Conservation (phyloP, 2,329 filamentous ascomycete genomes). For the Graphilbum sp. region DNA sequence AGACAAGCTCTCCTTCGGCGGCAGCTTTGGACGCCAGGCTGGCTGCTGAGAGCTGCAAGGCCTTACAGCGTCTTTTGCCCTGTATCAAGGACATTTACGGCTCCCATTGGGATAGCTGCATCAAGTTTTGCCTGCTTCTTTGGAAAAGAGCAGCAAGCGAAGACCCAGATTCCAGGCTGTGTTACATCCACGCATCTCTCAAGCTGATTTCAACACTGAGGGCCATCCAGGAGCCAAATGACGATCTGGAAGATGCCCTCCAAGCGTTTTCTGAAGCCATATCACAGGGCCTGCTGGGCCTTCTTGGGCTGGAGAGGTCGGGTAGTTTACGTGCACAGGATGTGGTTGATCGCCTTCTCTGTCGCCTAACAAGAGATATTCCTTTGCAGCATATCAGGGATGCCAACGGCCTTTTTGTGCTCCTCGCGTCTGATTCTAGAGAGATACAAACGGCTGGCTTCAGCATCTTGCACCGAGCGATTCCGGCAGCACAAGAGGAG, state of each 20-base stretch:
- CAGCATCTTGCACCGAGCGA: conserved; percentile 59
- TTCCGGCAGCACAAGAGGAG: conserved; percentile 64
- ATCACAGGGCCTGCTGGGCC: conserved; percentile 39
- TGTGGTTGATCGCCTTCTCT: conserved; percentile 60
- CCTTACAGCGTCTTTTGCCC: conserved; percentile 47
- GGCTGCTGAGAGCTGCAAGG: conserved; percentile 36
- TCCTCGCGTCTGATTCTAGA: conserved; percentile 60
- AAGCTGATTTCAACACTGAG: conserved; percentile 51
- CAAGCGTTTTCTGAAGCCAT: conserved; percentile 40
- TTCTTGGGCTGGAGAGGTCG: conserved; percentile 29
- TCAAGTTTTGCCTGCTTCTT: conserved; percentile 40
- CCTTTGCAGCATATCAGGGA: conserved; percentile 46
- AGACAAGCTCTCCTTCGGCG: not conserved
- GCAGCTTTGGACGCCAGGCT: conserved; percentile 18
- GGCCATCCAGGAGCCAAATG: conserved; percentile 56
- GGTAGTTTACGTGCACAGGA: conserved; percentile 44
- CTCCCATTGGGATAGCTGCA: conserved; percentile 59
- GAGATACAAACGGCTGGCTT: conserved; percentile 70
- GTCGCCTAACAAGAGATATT: conserved; percentile 49
- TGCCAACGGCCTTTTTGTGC: conserved; percentile 51
- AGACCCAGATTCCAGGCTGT: conserved; percentile 30
- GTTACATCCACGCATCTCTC: conserved; percentile 55
- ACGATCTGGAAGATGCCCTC: conserved; percentile 67
- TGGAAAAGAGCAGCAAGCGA: conserved; percentile 35
- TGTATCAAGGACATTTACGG: conserved; percentile 72